These are phyloP conservation scores for Xylariaceae sp. DNA, from an alignment of 2,329 filamentous ascomycete genomes.

Conservation along the genomic window DNA sequence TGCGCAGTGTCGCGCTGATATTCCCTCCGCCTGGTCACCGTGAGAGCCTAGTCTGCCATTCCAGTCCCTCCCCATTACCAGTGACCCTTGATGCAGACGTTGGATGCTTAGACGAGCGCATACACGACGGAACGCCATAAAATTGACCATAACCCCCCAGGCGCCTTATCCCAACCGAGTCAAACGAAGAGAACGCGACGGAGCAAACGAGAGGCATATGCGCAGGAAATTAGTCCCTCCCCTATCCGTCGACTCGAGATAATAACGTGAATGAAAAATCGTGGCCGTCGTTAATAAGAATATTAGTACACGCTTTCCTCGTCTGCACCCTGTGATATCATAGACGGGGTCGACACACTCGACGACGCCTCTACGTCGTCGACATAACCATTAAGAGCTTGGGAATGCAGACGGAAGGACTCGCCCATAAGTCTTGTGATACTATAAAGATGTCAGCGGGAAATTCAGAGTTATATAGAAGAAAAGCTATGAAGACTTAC, in stretches of 20 bases:
- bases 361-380: conserved; percentile 70
- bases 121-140: conserved; percentile 29
- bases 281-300: conserved; percentile 42
- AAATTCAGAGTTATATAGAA: conserved; percentile 46
- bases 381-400: conserved; percentile 91
- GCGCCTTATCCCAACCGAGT: conserved; percentile 30
- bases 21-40: conserved; percentile 28
- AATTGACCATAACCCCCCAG: conserved; percentile 24
- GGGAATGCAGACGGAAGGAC: conserved; percentile 93
- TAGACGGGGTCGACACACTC: conserved; percentile 65
- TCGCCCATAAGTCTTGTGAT: conserved; percentile 96
- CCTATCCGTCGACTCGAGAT: conserved; percentile 25
- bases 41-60: conserved; percentile 31
- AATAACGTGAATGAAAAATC: conserved; percentile 40
- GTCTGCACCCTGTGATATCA: conserved; percentile 66
- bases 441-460: conserved; percentile 53
- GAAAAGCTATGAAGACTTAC: conserved; percentile 57
- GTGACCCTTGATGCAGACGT: conserved; percentile 34
- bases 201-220: conserved; percentile 41
- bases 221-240: conserved; percentile 38
- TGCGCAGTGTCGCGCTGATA: conserved; percentile 30
- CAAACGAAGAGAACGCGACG: conserved; percentile 23
- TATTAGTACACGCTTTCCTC: conserved; percentile 67
- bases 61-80: conserved; percentile 31
- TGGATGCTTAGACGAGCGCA: conserved; percentile 31